A percentile compares a stretch with the other conserved stretches of the same genome.
These are phyloP conservation scores for sorghum (Sorghum bicolor) DNA, from an alignment of 176 grass and related monocot genomes.

Conservation along the genomic window DNA sequence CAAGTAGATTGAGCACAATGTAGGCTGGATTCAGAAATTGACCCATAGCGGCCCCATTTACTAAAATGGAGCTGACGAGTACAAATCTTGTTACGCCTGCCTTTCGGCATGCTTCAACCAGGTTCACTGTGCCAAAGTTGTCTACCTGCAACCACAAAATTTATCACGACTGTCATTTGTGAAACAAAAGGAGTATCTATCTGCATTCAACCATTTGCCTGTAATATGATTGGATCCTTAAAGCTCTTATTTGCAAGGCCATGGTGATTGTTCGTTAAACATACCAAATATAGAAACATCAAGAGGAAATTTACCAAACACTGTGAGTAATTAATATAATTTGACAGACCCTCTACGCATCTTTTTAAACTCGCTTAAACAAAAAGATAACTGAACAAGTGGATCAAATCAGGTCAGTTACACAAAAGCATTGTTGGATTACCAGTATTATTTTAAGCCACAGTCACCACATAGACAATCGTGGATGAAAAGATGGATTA, in stretches of 20 bases:
- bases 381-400: not conserved
- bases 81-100: slow-evolving; percentile 58
- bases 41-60: slow-evolving; percentile 60
- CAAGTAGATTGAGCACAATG: slow-evolving; percentile 64
- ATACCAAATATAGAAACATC: not conserved
- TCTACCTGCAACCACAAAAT: slow-evolving; percentile 49
- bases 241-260: not conserved
- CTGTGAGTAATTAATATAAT: not conserved
- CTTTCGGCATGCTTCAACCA: slow-evolving; percentile 73
- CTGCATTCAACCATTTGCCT: not conserved
- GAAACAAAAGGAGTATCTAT: not conserved
- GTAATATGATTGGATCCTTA: not conserved
- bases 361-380: not conserved
- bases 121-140: slow-evolving; percentile 68
- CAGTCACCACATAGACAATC: not conserved
- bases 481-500: not conserved
- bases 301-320: not conserved
- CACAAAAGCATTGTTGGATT: not conserved
- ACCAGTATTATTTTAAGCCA: not conserved
- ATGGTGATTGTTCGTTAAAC: not conserved
- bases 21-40: slow-evolving; percentile 75
- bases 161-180: not conserved
- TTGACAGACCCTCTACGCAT: not conserved
- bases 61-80: slow-evolving; percentile 68
- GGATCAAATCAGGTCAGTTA: not conserved